Conservation (phyloP, 2,329 filamentous ascomycete genomes). For the Xylariaceae sp. region DNA sequence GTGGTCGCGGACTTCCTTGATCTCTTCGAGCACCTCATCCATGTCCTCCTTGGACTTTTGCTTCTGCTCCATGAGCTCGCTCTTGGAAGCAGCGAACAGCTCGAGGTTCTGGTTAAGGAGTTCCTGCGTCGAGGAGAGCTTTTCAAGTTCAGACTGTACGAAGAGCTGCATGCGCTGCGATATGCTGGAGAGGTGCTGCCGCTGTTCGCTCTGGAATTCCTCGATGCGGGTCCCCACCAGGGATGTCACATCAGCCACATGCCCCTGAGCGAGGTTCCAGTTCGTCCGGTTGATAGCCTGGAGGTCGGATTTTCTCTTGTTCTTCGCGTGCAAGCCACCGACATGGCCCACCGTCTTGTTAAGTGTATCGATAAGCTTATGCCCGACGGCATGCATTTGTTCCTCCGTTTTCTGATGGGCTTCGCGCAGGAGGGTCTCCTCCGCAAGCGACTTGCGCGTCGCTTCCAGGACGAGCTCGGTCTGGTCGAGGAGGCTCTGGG, state of each 20-base stretch:
- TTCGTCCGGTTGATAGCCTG: slow-evolving; percentile 71
- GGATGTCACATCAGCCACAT: slow-evolving; percentile 70
- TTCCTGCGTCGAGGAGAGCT: slow-evolving; percentile 62
- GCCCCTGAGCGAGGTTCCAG: slow-evolving; percentile 71
- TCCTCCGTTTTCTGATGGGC: slow-evolving; percentile 83
- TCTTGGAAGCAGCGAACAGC: slow-evolving; percentile 62
- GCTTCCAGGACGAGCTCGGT: slow-evolving; percentile 78
- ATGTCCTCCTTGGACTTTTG: slow-evolving; percentile 72
- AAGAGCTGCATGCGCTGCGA: slow-evolving; percentile 70
- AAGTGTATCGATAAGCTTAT: slow-evolving; percentile 71
- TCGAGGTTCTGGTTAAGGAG: slow-evolving; percentile 65
- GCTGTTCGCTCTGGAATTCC: slow-evolving; percentile 67
- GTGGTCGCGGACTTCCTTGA: slow-evolving; percentile 80
- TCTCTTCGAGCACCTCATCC: slow-evolving; percentile 87
- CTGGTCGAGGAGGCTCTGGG: slow-evolving; percentile 75
- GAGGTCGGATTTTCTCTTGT: slow-evolving; percentile 77
- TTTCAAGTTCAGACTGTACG: slow-evolving; percentile 66
- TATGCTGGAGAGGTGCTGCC: slow-evolving; percentile 61
- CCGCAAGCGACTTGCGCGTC: slow-evolving; percentile 68
- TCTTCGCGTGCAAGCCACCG: slow-evolving; percentile 75
- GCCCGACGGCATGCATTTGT: slow-evolving; percentile 67
- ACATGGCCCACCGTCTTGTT: slow-evolving; percentile 75
- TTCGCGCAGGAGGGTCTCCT: slow-evolving; percentile 73
- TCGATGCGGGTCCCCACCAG: slow-evolving; percentile 71
- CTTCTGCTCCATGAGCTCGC: slow-evolving; percentile 62